These are phyloP conservation scores for Achaetomiella virescens DNA, from an alignment of 495 filamentous ascomycete genomes.

Conservation along the genomic window DNA sequence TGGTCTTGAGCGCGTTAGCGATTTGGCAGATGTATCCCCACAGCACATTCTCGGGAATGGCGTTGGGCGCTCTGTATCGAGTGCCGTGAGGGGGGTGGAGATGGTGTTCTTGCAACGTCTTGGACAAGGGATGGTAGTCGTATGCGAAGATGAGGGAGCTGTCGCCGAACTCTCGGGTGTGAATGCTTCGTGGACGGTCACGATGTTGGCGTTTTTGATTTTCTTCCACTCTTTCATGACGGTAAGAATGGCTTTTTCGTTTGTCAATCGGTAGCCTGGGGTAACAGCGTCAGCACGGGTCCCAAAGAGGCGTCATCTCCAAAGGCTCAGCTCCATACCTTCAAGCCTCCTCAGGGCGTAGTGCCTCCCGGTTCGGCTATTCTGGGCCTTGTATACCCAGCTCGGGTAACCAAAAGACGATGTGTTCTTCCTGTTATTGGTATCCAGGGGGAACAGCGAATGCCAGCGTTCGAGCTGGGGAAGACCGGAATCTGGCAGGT, in stretches of 20 bases:
- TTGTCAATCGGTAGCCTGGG: conserved; percentile 59
- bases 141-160: conserved; percentile 92
- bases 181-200: conserved; percentile 85
- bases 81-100: conserved; percentile 52
- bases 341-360: conserved; percentile 84
- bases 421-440: conserved; percentile 62
- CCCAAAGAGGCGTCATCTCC: no score
- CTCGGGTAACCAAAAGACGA: conserved; percentile 75
- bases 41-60: conserved; percentile 68
- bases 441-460: conserved; percentile 84
- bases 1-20: conserved; percentile 76
- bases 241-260: conserved; percentile 76
- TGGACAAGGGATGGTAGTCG: conserved; percentile 85
- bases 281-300: neutral
- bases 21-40: conserved; percentile 95
- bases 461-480: conserved; percentile 82
- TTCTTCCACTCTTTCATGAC: conserved; percentile 84
- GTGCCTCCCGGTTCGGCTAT: conserved; percentile 72
- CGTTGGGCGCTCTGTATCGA: conserved; percentile 35
- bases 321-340: conserved; percentile 31
- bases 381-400: conserved; percentile 95
- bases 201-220: conserved; percentile 73
- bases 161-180: conserved; percentile 90
- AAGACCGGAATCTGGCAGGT: conserved; percentile 49
- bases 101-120: conserved; percentile 82